These are phyloP conservation scores for Pythium rishiriense DNA, from an alignment of 352 stramenopile species.

Conservation along the genomic window DNA sequence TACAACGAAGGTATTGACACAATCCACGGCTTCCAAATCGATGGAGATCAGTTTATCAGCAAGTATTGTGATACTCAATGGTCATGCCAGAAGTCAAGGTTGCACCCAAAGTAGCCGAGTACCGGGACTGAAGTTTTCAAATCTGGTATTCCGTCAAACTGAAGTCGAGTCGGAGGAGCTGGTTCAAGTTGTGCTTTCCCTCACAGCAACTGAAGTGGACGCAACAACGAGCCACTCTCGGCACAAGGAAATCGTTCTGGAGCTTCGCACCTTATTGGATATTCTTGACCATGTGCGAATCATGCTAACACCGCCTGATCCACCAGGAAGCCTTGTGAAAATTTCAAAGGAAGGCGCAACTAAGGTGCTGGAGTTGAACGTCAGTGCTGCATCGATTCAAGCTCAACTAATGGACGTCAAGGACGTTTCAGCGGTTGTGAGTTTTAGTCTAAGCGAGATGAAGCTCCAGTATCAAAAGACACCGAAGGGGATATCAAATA, in stretches of 20 bases:
- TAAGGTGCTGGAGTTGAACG: slow-evolving; percentile 3
- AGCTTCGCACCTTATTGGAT: slow-evolving; percentile 30
- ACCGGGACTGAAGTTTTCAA: slow-evolving; percentile 7
- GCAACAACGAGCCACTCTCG: slow-evolving; percentile 10
- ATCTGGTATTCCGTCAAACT: slow-evolving; percentile 17
- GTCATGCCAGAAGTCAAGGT: not conserved
- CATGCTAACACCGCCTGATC: slow-evolving; percentile 35
- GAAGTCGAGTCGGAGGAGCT: slow-evolving; percentile 10
- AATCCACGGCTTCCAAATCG: slow-evolving; percentile 8
- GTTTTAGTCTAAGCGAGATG: slow-evolving; percentile 16
- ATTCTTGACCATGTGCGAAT: slow-evolving; percentile 38
- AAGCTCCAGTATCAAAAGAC: slow-evolving; percentile 17
- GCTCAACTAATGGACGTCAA: slow-evolving; percentile 18
- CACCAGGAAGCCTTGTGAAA: not conserved
- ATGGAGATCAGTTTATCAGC: slow-evolving; percentile 21
- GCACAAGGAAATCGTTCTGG: slow-evolving; percentile 11
- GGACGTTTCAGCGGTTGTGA: slow-evolving; percentile 12
- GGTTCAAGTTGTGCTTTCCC: not conserved
- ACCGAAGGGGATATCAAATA: not conserved
- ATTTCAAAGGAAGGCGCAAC: not conserved
- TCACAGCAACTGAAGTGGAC: slow-evolving; percentile 14
- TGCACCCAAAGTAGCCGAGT: not conserved
- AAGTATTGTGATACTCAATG: slow-evolving; percentile 15
- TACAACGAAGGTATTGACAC: not conserved
- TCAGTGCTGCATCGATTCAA: slow-evolving; percentile 6